Evolutionary conservation across 2,329 filamentous ascomycete genomes (phyloP).

Genomic region (Neofusicoccum sp.): DNA sequence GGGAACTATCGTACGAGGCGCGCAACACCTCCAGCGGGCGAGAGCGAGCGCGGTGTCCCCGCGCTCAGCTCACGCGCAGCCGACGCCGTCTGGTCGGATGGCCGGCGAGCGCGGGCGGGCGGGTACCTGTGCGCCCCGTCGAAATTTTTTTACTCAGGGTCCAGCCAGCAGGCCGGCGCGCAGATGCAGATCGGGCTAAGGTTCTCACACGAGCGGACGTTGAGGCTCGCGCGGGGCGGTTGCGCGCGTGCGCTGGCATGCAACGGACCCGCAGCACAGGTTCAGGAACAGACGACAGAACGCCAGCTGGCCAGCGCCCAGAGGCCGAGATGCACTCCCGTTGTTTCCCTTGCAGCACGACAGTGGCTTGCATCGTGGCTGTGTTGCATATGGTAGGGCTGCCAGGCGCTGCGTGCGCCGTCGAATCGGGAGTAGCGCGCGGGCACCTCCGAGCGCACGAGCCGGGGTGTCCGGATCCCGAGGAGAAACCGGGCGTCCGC

Average conservation of each 20-base stretch:
- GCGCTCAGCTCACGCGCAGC: slow-evolving; percentile 11
- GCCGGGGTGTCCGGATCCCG: background rate
- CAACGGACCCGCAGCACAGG: background rate
- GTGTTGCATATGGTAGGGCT: slow-evolving; percentile 3
- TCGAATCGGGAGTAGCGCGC: background rate
- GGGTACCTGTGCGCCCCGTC: slow-evolving; percentile 4
- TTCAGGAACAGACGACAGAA: background rate
- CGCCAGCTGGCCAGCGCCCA: background rate
- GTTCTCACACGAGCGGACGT: slow-evolving; percentile 3
- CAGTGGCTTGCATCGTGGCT: slow-evolving; percentile 4
- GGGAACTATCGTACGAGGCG: slow-evolving; percentile 6
- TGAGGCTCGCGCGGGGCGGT: slow-evolving; percentile 3
- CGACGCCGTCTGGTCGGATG: background rate
- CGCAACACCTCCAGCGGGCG: background rate
- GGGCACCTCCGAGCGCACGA: background rate
- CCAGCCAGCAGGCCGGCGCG: background rate
- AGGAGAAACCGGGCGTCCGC: background rate
- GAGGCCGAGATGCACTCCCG: slow-evolving; percentile 2
- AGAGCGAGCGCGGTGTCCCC: background rate
- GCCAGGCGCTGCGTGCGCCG: background rate
- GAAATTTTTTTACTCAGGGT: slow-evolving; percentile 10
- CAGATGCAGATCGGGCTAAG: slow-evolving; percentile 13
- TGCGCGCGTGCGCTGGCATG: slow-evolving; percentile 12
- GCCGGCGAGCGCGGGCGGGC: slow-evolving; percentile 9
- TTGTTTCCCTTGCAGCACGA: background rate